Percentiles rank a stretch among this genome's conserved stretches.
These are phyloP conservation scores for Schizochytrium sp. DNA, from an alignment of 108 stramenopile species.

Conservation along the genomic window DNA sequence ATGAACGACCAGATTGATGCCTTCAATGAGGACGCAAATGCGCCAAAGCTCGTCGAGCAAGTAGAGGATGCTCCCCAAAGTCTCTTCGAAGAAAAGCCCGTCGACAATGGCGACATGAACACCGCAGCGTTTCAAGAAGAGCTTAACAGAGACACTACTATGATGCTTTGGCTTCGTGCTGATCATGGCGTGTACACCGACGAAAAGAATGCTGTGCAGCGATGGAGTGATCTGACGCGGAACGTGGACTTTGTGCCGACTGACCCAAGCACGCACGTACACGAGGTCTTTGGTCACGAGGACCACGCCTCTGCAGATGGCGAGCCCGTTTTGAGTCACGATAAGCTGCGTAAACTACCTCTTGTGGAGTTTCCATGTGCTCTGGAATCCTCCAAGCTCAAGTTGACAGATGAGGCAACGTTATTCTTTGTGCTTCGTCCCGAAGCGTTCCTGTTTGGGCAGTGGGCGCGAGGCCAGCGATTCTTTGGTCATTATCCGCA, in stretches of 20 bases:
- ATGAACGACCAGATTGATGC: no score
- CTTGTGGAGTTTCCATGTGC: conserved; percentile 7
- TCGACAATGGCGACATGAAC: no score
- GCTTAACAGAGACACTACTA: not conserved
- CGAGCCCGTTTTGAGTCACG: not conserved
- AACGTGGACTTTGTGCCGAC: not conserved
- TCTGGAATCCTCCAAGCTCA: not conserved
- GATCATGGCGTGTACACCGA: not conserved
- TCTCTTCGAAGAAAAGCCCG: no score
- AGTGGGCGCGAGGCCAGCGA: not conserved
- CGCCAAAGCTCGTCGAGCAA: no score
- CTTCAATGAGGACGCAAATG: no score
- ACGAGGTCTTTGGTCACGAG: not conserved
- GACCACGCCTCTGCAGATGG: not conserved
- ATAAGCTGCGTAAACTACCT: not conserved
- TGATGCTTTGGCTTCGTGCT: not conserved
- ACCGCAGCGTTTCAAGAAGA: not conserved
- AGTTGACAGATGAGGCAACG: not conserved
- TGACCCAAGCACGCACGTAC: not conserved
- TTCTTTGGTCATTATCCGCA: conserved; percentile 6
- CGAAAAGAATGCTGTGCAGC: not conserved
- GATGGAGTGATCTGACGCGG: not conserved
- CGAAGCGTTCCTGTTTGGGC: not conserved
- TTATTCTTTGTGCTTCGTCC: not conserved
- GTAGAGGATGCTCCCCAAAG: no score